Evolutionary conservation across 352 stramenopile species (phyloP), one percentile per base, ranked within the genome.

Genomic region (Globisporangium middletonii): DNA sequence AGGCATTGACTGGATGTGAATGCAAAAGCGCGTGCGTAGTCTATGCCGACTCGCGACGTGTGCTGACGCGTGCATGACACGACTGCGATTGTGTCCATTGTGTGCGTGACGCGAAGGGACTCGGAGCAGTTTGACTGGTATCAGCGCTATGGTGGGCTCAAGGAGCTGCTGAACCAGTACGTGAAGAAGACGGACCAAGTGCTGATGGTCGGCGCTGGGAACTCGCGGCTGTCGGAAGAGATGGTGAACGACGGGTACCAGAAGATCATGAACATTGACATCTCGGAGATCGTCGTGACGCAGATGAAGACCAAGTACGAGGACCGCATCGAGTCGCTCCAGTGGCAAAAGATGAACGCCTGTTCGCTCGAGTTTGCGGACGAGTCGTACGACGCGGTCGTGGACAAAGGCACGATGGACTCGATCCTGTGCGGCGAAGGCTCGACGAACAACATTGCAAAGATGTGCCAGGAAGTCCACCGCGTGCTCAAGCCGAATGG

Each of bases 331-430:
- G 85, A 96, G 62, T 78, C 85, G 53, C 70, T 98, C 27, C 81
- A 88, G 59, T 98, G 92, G 92, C 88, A 97, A 67, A 88, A 89
- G 69, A 98, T 98, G 95, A 98, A 98, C 69, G 88, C 94, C 47
- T 96, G 79, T 59, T 83, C 83, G 55, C 72, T 98, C 18, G 92
- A 98, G 57, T 98, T 98, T 70, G 83, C 86, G 2, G 94, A 98
- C 67, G 89, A 98, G 61, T 92, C 88, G 47, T 98, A 97, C 64
- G 91, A 98, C 71, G 79, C 88, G 5, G 91, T 98, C 18, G 75
- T 98, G 43, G 95, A 97, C 71, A 98, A 98, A 64, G 95, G 88
- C 60, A 98, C 91, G 27, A 90, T 98, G 74, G 95, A 98, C 73
- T 97, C 92, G 46, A 91, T 98, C 55, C 67, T 98, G 28, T 98